These are phyloP conservation scores for Cyberlindnera misumaiensis DNA, from an alignment of 805 yeast genomes.

Conservation along the genomic window DNA sequence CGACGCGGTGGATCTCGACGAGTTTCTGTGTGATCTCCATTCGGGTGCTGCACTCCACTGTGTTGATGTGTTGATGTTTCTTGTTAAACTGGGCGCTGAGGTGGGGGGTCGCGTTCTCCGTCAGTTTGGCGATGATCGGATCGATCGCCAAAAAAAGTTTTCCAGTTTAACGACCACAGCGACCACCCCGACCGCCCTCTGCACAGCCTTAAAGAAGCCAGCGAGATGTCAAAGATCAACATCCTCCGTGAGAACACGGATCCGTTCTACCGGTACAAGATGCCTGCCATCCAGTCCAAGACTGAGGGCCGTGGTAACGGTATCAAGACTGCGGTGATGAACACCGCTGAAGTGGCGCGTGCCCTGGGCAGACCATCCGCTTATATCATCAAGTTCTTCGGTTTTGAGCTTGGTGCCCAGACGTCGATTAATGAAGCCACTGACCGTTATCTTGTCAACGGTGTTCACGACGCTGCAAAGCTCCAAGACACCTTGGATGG, in stretches of 20 bases:
- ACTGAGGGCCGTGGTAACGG: conserved; percentile 99
- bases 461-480: conserved; percentile 84
- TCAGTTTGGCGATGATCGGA: neutral
- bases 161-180: neutral
- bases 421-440: conserved; percentile 72
- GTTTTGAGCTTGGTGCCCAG: conserved; percentile 96
- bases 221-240: conserved; percentile 69
- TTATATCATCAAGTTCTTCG: conserved; percentile 89
- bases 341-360: conserved; percentile 87
- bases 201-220: neutral
- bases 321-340: conserved; percentile 90
- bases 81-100: neutral
- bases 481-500: conserved; percentile 94
- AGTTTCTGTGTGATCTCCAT: conserved; percentile 19
- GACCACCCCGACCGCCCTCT: neutral
- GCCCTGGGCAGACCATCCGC: conserved; percentile 91
- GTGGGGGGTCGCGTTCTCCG: neutral
- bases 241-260: conserved; percentile 96
- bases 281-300: conserved; percentile 97
- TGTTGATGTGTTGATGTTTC: neutral
- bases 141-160: neutral
- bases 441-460: conserved; percentile 90
- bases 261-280: conserved; percentile 98
- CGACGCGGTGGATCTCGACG: conserved; percentile 42
- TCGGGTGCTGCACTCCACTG: neutral